Evolutionary conservation across 2,329 filamentous ascomycete species (phyloP).

Genomic region (Fusarium incarnatum): DNA sequence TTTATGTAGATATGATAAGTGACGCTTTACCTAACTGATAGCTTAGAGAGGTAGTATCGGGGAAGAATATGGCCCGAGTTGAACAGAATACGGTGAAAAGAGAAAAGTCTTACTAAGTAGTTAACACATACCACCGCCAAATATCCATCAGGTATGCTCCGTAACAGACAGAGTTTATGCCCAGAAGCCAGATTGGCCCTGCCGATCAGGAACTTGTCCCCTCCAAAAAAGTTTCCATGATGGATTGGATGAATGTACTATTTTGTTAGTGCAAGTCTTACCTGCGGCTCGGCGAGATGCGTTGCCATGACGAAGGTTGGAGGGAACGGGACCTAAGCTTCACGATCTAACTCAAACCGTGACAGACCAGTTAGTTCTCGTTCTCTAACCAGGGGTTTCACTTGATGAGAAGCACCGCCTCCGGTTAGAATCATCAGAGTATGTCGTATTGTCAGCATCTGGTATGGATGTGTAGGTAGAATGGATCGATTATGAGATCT

Average conservation of each 20-base stretch:
- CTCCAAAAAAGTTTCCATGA: conserved; percentile 2
- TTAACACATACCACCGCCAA: background rate
- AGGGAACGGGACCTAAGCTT: conserved; percentile 32
- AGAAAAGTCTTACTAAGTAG: background rate
- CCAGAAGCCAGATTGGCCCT: conserved; percentile 1
- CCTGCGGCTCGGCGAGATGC: conserved; percentile 29
- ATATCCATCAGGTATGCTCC: background rate
- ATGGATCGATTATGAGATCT: background rate
- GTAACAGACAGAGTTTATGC: background rate
- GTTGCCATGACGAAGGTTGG: conserved; percentile 45
- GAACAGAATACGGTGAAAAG: conserved; percentile 13
- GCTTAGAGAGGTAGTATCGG: conserved; percentile 4
- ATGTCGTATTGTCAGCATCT: conserved; percentile 26
- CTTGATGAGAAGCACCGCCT: conserved; percentile 11
- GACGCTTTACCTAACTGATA: conserved; percentile 1
- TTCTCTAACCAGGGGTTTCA: conserved; percentile 10
- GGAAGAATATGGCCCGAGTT: conserved; percentile 9
- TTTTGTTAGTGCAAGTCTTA: conserved; percentile 13
- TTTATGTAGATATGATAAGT: conserved; percentile 24
- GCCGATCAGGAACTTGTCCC: conserved; percentile 14
- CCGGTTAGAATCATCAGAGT: conserved; percentile 11
- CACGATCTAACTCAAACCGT: conserved; percentile 30
- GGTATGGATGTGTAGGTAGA: background rate
- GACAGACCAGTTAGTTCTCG: conserved; percentile 1
- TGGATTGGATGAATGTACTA: background rate